phyloP scores from a whole-genome alignment of 805 yeast genomes.

The Saturnispora zaruensis region DNA sequence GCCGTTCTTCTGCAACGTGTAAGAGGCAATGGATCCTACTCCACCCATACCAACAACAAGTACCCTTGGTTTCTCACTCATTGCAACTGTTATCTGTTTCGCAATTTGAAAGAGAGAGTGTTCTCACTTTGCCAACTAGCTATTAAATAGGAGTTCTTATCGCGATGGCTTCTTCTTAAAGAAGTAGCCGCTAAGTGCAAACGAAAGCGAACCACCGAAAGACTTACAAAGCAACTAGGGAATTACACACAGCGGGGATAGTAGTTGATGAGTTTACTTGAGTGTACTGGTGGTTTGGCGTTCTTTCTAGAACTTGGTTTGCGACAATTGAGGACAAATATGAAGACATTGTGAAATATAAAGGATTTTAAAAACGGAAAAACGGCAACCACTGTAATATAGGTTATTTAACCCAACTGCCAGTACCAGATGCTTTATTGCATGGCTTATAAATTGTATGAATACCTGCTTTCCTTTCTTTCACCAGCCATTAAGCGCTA shows the following conservation, averaged over 20 bases:
- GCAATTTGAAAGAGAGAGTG: neutral
- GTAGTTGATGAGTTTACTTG: too few relatives aligned
- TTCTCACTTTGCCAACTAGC: neutral
- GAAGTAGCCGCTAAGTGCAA: conserved; percentile 1
- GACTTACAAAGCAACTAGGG: too few relatives aligned
- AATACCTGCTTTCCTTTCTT: neutral
- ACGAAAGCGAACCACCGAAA: neutral
- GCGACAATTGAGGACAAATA: too few relatives aligned
- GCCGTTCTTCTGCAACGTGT: conserved; percentile 44
- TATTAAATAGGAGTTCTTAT: neutral
- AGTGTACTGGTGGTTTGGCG: neutral
- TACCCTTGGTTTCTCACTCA: conserved; percentile 29
- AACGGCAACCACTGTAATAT: too few relatives aligned
- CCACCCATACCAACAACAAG: conserved; percentile 79
- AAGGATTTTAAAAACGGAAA: too few relatives aligned
- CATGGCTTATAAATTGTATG: neutral
- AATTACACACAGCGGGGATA: neutral
- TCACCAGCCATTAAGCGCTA: neutral
- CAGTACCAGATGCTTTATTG: too few relatives aligned
- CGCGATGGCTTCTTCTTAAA: neutral
- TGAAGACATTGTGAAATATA: too few relatives aligned
- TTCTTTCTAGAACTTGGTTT: neutral
- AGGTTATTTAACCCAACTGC: too few relatives aligned
- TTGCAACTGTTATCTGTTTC: neutral
- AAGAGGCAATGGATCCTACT: conserved; percentile 72